Base-by-base conservation (phyloP, 139 green algal species). In the Chlamydomonas schloesseri region DNA sequence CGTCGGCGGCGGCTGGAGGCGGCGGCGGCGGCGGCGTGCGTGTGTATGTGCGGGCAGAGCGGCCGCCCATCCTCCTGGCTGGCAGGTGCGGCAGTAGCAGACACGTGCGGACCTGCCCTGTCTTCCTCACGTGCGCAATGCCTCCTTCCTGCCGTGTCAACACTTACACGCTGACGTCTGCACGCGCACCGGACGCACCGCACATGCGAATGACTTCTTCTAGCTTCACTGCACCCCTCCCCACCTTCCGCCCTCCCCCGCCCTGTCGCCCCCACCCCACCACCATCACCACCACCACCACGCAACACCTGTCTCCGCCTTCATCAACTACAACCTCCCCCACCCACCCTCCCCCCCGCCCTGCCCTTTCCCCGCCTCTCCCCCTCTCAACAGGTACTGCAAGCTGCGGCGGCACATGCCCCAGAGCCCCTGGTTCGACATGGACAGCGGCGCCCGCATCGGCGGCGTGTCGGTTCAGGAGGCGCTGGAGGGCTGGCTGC, bases 381-480 rank as follows among this genome's bases (percentile, higher is more conserved):
- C 34, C 17, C 36, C 69, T 14, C 26, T 28, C 37, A 1, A 18
- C 88, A 92, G 89, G 67, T 92, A 92, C 89, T 85, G 89, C 58
- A 92, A 92, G 77, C 42, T 89, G 31, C 64, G 71, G 55, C 86
- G 89, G 15, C 81, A 84, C 77, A 92, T 92, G 89, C 89, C 89
- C 24, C 89, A 92, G 71, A 80, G 86, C 34, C 78, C 71, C 60
- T 92, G 89, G 89, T 80, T 87, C 47, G 78, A 90, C 47, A 37
- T 73, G 55, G 4, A 37, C 26, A 90, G 77, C 3, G 86, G 86
- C n/a, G 34, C 69, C 71, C 86, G 89, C 71, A 92, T 92, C 69
- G 89, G 86, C 14, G 68, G 80, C 34, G 73, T 78, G 13, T 91
- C 83, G 5, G 80, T 96, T 46, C 82, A 93, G 74, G 92, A 94